Evolutionary conservation across 2,329 filamentous ascomycete genomes (phyloP).

Genomic region (Cadophora malorum): DNA sequence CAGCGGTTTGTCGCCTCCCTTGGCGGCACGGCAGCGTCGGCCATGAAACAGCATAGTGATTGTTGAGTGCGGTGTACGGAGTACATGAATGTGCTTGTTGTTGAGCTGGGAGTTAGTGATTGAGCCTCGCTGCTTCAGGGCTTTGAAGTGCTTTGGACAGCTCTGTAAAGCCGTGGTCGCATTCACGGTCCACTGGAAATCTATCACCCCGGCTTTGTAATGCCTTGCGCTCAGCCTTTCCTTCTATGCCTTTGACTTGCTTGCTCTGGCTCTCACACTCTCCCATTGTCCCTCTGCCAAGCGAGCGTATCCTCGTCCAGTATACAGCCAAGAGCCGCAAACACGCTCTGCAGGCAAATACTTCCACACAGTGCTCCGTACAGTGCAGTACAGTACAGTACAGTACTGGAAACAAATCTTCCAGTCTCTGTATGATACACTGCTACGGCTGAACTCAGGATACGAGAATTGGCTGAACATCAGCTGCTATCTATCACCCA

Average conservation of each 20-base stretch:
- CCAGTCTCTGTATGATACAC: background rate
- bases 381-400: background rate
- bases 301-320: background rate
- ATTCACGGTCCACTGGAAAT: too few species aligned
- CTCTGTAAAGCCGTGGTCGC: too few species aligned
- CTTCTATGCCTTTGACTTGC: conserved; percentile 1
- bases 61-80: background rate
- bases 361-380: too few species aligned
- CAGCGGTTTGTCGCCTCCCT: conserved; percentile 11
- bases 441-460: background rate
- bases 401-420: background rate
- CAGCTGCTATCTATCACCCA: conserved; percentile 12
- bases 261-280: background rate
- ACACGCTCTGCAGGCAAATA: conserved; percentile 5
- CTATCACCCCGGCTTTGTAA: too few species aligned
- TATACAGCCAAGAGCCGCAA: conserved; percentile 7
- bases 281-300: background rate
- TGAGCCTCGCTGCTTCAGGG: conserved; percentile 4
- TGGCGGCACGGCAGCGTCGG: background rate
- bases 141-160: background rate
- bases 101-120: background rate
- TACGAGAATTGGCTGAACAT: conserved; percentile 1
- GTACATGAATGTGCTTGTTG: background rate
- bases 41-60: conserved; percentile 3
- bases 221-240: too few species aligned